phyloP scores from a whole-genome alignment of 257 asterid genomes.

The Fraxinus pennsylvanica region DNA sequence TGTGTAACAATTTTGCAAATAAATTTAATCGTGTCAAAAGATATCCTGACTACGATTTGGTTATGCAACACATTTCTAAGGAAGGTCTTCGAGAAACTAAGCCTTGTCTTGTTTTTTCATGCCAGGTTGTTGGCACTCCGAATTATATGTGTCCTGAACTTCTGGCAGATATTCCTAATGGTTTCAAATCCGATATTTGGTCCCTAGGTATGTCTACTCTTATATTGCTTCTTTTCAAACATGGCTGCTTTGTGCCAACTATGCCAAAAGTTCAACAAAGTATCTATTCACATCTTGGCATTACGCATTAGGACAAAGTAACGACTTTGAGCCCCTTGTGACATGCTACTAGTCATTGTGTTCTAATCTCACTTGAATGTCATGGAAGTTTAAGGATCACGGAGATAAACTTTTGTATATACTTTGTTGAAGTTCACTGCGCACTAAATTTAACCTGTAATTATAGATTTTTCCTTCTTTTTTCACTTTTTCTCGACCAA shows the following conservation, averaged over 20 bases:
- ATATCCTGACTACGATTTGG: not conserved
- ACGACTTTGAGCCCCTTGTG: not conserved
- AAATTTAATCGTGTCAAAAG: constrained; percentile 6
- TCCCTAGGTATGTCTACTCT: constrained; percentile 71
- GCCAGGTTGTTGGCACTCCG: constrained; percentile 98
- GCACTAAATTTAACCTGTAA: not conserved
- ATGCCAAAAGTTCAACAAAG: not conserved
- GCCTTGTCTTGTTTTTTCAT: constrained; percentile 16
- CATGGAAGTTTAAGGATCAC: not conserved
- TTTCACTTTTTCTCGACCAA: constrained; percentile 17
- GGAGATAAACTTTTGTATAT: not conserved
- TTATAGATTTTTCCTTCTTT: constrained; percentile 1
- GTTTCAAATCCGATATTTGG: constrained; percentile 98
- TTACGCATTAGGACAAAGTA: not conserved
- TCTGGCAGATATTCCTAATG: constrained; percentile 95
- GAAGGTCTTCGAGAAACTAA: constrained; percentile 10
- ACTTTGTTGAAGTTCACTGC: not conserved
- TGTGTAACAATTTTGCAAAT: no score
- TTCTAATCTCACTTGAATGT: not conserved
- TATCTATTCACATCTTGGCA: not conserved
- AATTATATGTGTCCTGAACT: constrained; percentile 99
- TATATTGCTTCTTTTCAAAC: not conserved
- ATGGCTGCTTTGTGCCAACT: not conserved
- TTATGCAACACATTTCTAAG: no score
- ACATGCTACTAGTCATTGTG: not conserved